These are phyloP conservation scores for Sarcodon sp. DNA, from an alignment of 768 basidiomycete species.

Conservation along the genomic window DNA sequence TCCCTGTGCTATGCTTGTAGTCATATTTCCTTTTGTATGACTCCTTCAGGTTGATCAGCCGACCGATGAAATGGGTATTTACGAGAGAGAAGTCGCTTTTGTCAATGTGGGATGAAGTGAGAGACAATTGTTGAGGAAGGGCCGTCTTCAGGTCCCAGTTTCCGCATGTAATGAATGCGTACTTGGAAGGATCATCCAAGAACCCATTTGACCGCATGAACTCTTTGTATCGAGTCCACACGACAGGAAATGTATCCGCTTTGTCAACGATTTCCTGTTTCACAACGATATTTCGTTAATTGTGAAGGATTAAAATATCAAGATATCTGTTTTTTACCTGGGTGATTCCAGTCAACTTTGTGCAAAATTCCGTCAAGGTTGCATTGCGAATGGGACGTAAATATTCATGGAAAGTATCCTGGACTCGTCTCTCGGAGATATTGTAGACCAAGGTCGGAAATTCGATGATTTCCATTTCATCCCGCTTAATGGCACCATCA, in stretches of 20 bases:
- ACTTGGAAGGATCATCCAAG: constrained; percentile 4
- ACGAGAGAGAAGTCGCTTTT: constrained; percentile 4
- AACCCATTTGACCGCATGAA: constrained; percentile 10
- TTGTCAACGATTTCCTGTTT: constrained; percentile 12
- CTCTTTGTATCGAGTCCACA: constrained; percentile 15
- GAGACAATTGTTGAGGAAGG: constrained; percentile 15
- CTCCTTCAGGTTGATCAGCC: constrained; percentile 17
- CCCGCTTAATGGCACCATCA: constrained; percentile 3
- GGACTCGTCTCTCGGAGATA: constrained; percentile 9
- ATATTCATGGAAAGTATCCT: constrained; percentile 17
- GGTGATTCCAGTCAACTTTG: constrained; percentile 15
- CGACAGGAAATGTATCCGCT: constrained; percentile 12
- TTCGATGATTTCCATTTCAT: constrained; percentile 15
- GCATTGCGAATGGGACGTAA: constrained; percentile 11
- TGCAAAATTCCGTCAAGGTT: constrained; percentile 14
- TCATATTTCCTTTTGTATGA: constrained; percentile 9
- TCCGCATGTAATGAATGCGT: constrained; percentile 16
- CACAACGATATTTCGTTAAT: background rate
- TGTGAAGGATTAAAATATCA: background rate
- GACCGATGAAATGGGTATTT: constrained; percentile 7
- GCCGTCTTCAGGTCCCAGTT: constrained; percentile 18
- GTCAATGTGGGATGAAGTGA: background rate
- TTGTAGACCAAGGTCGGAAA: constrained; percentile 16
- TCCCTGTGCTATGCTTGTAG: constrained; percentile 8
- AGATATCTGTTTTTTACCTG: constrained; percentile 11